These are phyloP conservation scores for Craterostigma plantagineum DNA, from an alignment of 257 asterid species.

Conservation along the genomic window DNA sequence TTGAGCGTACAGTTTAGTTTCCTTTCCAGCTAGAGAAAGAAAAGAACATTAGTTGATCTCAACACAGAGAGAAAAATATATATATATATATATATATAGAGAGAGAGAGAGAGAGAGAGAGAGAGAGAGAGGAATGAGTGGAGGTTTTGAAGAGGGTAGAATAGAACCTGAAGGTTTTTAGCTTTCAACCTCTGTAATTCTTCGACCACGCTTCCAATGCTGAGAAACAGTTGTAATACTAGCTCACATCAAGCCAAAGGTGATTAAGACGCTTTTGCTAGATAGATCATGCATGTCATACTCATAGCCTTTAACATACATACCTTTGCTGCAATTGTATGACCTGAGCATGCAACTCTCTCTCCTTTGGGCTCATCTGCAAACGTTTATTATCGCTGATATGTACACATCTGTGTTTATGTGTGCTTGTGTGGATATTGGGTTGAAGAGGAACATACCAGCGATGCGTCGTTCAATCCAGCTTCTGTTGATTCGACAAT, in stretches of 20 bases:
- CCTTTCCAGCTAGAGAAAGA: constrained; percentile 51
- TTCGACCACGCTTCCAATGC: too few relatives aligned
- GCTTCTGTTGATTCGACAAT: neutral
- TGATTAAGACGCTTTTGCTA: neutral
- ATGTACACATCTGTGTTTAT: neutral
- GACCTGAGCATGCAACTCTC: constrained; percentile 63
- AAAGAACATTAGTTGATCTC: neutral
- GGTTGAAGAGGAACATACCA: neutral
- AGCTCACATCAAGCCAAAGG: neutral
- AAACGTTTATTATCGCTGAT: constrained; percentile 16
- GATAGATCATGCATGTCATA: neutral
- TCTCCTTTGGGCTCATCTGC: constrained; percentile 34
- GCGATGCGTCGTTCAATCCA: neutral
- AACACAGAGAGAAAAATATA: neutral
- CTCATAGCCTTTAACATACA: neutral
- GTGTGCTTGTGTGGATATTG: neutral
- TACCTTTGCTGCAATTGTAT: constrained; percentile 91
- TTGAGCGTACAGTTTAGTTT: constrained; percentile 23
- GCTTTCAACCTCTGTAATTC: too few relatives aligned
- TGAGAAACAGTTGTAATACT: neutral
- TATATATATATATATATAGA: too few relatives aligned
- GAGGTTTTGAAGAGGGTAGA: too few relatives aligned
- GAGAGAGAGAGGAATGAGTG: too few relatives aligned
- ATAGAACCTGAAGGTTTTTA: too few relatives aligned
- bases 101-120: too few relatives aligned